These are phyloP conservation scores for Xylaria sp. DNA, from an alignment of 2,329 filamentous ascomycete species.

Conservation along the genomic window DNA sequence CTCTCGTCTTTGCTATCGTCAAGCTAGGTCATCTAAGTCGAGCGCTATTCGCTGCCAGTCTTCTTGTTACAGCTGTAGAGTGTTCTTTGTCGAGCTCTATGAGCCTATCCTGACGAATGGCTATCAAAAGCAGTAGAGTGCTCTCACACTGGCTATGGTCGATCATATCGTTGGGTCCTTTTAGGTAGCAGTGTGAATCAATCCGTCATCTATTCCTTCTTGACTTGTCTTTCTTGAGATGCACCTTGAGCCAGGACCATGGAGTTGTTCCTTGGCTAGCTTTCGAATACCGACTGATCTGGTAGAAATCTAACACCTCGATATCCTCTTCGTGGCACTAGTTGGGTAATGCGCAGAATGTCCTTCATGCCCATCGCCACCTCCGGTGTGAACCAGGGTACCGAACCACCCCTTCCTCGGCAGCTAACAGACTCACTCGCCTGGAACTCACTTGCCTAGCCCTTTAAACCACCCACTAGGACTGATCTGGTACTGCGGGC, in stretches of 20 bases:
- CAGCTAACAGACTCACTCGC: conserved; percentile 25
- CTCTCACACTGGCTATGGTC: conserved; percentile 44
- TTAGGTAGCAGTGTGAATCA: conserved; percentile 38
- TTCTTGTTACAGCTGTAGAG: conserved; percentile 57
- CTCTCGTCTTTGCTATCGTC: conserved; percentile 71
- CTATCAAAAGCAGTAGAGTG: conserved; percentile 51
- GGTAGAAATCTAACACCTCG: conserved; percentile 33
- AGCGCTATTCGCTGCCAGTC: conserved; percentile 64
- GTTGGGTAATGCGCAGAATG: conserved; percentile 34
- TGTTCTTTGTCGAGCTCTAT: conserved; percentile 48
- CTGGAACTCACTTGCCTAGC: conserved; percentile 20
- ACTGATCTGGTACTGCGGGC: conserved; percentile 12
- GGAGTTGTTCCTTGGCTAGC: conserved; percentile 34
- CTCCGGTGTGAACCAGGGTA: conserved; percentile 27
- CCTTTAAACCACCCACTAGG: conserved; percentile 25
- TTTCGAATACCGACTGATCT: conserved; percentile 36
- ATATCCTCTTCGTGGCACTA: conserved; percentile 31
- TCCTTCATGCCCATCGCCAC: conserved; percentile 34
- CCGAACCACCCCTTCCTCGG: conserved; percentile 31
- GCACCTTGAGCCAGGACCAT: conserved; percentile 34
- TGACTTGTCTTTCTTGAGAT: conserved; percentile 33
- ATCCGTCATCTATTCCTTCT: conserved; percentile 31
- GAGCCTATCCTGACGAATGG: conserved; percentile 54
- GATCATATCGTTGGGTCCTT: conserved; percentile 39
- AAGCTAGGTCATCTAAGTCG: conserved; percentile 72